Conservation (phyloP, 768 basidiomycete genomes). For the Psilocybe sp. region DNA sequence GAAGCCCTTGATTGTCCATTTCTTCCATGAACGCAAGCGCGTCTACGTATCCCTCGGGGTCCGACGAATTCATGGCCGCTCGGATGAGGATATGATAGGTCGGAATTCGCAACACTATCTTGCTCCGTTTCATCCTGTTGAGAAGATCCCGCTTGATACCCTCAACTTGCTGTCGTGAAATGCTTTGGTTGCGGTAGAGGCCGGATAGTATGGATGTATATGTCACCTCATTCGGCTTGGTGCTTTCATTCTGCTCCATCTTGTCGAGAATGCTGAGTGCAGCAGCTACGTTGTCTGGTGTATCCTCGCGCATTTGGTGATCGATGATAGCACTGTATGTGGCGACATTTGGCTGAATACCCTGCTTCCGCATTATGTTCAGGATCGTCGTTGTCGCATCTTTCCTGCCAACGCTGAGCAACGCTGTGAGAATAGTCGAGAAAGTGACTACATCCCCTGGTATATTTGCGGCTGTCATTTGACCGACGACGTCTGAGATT, state of each 20-base stretch:
- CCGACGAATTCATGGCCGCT: slow-evolving; percentile 54
- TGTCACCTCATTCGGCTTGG: slow-evolving; percentile 71
- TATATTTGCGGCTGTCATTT: slow-evolving; percentile 52
- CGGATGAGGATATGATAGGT: slow-evolving; percentile 79
- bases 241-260: slow-evolving; percentile 63
- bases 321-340: slow-evolving; percentile 81
- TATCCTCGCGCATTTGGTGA: slow-evolving; percentile 59
- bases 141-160: slow-evolving; percentile 50
- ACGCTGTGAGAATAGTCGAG: slow-evolving; percentile 78
- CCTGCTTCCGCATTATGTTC: slow-evolving; percentile 72
- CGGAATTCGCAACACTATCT: slow-evolving; percentile 53
- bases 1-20: slow-evolving; percentile 50
- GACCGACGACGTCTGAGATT: slow-evolving; percentile 54
- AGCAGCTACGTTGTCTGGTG: slow-evolving; percentile 49
- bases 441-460: slow-evolving; percentile 82
- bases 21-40: slow-evolving; percentile 60
- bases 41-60: slow-evolving; percentile 46
- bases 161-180: slow-evolving; percentile 39
- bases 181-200: slow-evolving; percentile 59
- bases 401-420: slow-evolving; percentile 63
- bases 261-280: slow-evolving; percentile 68
- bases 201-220: slow-evolving; percentile 80
- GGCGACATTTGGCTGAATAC: slow-evolving; percentile 69
- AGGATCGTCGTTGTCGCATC: slow-evolving; percentile 68
- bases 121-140: slow-evolving; percentile 53